These are phyloP conservation scores for Pistacia vera DNA, from an alignment of 345 rosid genomes.

Conservation along the genomic window DNA sequence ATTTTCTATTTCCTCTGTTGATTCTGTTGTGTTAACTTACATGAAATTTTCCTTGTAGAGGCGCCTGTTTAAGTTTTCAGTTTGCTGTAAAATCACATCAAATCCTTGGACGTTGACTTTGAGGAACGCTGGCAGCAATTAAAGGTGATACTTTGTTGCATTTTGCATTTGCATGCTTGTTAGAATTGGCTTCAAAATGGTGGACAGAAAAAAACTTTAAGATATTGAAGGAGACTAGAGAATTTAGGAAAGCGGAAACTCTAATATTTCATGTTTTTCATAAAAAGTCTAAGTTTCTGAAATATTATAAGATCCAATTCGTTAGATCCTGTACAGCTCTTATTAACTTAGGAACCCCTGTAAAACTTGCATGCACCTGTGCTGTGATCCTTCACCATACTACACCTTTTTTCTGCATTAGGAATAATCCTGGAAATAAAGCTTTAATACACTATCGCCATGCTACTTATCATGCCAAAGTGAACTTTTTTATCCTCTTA, in stretches of 20 bases:
- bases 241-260: no score
- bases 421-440: neutral
- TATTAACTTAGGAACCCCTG: neutral
- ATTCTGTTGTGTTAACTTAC: neutral
- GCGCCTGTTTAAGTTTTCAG: conserved; percentile 70
- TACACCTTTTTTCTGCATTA: neutral
- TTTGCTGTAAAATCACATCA: conserved; percentile 50
- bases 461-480: neutral
- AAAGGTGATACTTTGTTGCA: conserved; percentile 48
- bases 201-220: no score
- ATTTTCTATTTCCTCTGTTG: neutral
- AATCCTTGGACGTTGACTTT: conserved; percentile 56
- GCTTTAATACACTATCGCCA: neutral
- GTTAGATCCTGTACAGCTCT: neutral
- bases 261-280: no score
- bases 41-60: conserved; percentile 50
- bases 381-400: neutral
- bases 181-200: neutral
- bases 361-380: neutral
- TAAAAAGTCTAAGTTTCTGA: no score
- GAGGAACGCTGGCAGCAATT: conserved; percentile 78
- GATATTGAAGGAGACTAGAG: no score
- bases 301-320: no score
- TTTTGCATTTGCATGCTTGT: conserved; percentile 10
- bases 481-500: neutral